Percentiles rank a stretch among this genome's conserved stretches.
Conservation (phyloP, 2,329 filamentous ascomycete species). For the Trichoderma cornu-damae region DNA sequence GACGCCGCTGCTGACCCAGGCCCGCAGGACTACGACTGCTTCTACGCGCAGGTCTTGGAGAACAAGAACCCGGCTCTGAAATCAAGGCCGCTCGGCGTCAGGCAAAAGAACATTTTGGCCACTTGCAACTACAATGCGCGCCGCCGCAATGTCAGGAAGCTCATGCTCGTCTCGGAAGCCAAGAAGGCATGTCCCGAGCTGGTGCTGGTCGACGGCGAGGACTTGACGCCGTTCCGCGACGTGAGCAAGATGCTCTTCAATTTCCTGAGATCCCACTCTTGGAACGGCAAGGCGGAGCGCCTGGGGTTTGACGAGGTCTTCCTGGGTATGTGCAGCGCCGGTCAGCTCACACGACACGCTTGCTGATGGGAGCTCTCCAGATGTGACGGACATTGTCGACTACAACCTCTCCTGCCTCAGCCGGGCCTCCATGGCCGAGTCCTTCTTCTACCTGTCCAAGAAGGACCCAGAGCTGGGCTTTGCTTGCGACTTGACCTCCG, state of each 20-base stretch:
- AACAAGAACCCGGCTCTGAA: slow-evolving; percentile 70
- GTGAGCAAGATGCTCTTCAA: slow-evolving; percentile 74
- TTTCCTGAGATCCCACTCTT: slow-evolving; percentile 68
- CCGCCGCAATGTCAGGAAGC: slow-evolving; percentile 65
- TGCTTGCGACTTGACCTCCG: slow-evolving; percentile 62
- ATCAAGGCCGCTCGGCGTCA: slow-evolving; percentile 70
- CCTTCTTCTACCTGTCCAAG: slow-evolving; percentile 74
- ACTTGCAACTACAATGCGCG: slow-evolving; percentile 94
- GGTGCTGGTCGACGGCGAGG: slow-evolving; percentile 80
- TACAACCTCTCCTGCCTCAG: slow-evolving; percentile 76
- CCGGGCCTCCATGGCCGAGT: slow-evolving; percentile 53
- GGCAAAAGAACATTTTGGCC: slow-evolving; percentile 88
- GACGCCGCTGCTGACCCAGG: slow-evolving; percentile 20
- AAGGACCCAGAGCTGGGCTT: slow-evolving; percentile 78
- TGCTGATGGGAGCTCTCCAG: slow-evolving; percentile 35
- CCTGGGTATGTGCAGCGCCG: slow-evolving; percentile 35
- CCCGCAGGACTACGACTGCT: slow-evolving; percentile 73
- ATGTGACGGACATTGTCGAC: slow-evolving; percentile 79
- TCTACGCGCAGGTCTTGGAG: slow-evolving; percentile 90
- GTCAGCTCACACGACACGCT: background rate
- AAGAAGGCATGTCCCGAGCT: slow-evolving; percentile 75
- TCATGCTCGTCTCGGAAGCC: slow-evolving; percentile 80
- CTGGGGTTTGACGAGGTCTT: slow-evolving; percentile 86
- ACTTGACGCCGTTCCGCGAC: slow-evolving; percentile 78
- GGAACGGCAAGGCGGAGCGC: slow-evolving; percentile 72